Evolutionary conservation across 2,329 filamentous ascomycete species (phyloP), one percentile per base, ranked within the genome.

Genomic region (Domatiomyces catenatus): DNA sequence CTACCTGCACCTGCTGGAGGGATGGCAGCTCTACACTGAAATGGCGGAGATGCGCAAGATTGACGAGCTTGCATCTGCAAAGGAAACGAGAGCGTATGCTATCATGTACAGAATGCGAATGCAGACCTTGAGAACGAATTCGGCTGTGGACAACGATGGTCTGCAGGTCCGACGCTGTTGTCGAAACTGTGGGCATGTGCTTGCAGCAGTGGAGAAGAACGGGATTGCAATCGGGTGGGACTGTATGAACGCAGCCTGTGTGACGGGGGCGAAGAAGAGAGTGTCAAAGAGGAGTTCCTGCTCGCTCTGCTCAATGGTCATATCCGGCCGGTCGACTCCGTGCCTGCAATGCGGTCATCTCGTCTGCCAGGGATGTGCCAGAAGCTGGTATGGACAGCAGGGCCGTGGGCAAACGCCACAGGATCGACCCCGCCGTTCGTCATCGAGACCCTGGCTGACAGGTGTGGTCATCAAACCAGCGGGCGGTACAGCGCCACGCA

Each of bases 41-140:
- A 70, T 73, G 47, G 72, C 74, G 12, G 78, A 82, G 61, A 66
- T 82, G 1, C 66, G 80, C 22, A 80, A 79, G 56, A 75, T 76
- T 51, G 72, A 75, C 47, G 69, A 69, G 10, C 45, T 53, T 7
- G 28, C 46, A 17, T 18, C 47, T 8, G 48, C 50, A 7, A 4
- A 24, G 22, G 19, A 10, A 15, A n/a, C n/a, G 19, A 45, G 19
- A 5, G 3, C 43, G 22, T 20, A 26, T 45, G 10, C n/a, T 20
- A 45, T n/a, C n/a, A n/a, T 2, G 2, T 20, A 45, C 18, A 45
- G 18, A 26, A 45, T n/a, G 43, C 18, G 43, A 45, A 45, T 10
- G 43, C 18, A 26, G 43, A 20, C 43, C 8, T 8, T n/a, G 18
- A 26, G 2, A 20, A n/a, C 18, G 7, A 20, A 45, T 26, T 20